Base-by-base conservation (phyloP, 208 protist genomes). In the Strigomonas culicis region DNA sequence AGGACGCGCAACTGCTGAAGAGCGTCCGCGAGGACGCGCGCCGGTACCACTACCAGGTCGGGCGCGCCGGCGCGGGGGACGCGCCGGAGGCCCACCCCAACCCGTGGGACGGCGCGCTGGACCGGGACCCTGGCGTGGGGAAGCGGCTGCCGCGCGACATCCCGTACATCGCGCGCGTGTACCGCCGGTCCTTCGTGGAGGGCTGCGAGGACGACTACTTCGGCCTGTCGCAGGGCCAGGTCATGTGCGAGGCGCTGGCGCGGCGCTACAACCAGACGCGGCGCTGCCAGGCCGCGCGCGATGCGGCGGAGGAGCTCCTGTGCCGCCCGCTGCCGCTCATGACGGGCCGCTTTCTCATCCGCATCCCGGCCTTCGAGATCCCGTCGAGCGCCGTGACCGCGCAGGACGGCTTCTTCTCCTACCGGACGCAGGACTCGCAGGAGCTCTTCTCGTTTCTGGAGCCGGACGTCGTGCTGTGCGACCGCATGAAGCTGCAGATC, bases 121-220 rank as follows among this genome's bases (percentile, higher is more conserved):
- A n/a, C n/a, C n/a, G n/a, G n/a, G n/a, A n/a, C n/a, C n/a, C n/a
- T n/a, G 28, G 36, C 6, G 52, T 21, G 24, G 8, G 28, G 22
- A 41, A 8, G 32, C 43, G 30, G 0, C 34, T 52, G 21, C 63
- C 70, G 63, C 30, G 55, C 1, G 65, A 66, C 17, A 64, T 69
- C n/a, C 74, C 68, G 24, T 79, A 81, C 63, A 64, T 90, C 2
- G 84, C 77, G 2, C 79, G 75, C 65, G 61, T 91, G 56, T 91
- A 82, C 58, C 73, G 80, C 34, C 75, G 70, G 50, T 72, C 75
- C 41, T 71, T 91, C 46, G 62, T 8, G 2, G 53, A 75, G 46
- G 79, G 84, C 1, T 25, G 59, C 0, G 78, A 88, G 63, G 69
- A 65, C n/a, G 84, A 91, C 53, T 91, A 91, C 72, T 82, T 78